Conservation (phyloP, 768 basidiomycete species). For the Mrakia hoshinonis region DNA sequence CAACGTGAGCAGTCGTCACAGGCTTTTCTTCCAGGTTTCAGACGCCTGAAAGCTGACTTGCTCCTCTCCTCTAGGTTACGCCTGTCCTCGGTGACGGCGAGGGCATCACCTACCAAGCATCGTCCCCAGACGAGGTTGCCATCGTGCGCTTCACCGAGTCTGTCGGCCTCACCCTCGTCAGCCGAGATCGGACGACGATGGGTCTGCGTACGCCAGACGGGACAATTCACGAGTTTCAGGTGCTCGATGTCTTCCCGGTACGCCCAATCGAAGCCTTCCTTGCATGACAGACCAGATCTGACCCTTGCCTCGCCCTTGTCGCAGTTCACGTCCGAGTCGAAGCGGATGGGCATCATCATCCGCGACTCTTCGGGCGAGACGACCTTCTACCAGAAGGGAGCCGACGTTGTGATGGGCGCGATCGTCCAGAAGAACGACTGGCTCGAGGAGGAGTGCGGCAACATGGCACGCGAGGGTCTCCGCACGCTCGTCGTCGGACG, state of each 20-base stretch:
- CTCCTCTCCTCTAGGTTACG: slow-evolving; percentile 58
- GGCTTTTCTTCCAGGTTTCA: not conserved
- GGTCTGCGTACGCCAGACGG: slow-evolving; percentile 67
- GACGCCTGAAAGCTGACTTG: too few species aligned
- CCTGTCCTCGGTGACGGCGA: slow-evolving; percentile 81
- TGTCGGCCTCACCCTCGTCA: slow-evolving; percentile 77
- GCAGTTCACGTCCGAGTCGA: slow-evolving; percentile 87
- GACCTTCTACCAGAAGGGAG: slow-evolving; percentile 89
- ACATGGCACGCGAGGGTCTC: slow-evolving; percentile 95
- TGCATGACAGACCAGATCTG: too few species aligned
- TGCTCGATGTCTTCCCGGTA: slow-evolving; percentile 82
- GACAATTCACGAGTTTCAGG: slow-evolving; percentile 59
- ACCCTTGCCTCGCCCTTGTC: too few species aligned
- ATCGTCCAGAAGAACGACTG: slow-evolving; percentile 97
- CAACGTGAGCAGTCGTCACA: slow-evolving; percentile 61
- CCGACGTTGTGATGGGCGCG: slow-evolving; percentile 93
- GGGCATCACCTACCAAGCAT: slow-evolving; percentile 86
- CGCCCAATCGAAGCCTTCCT: too few species aligned
- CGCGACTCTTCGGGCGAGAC: slow-evolving; percentile 71
- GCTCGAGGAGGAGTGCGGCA: slow-evolving; percentile 96
- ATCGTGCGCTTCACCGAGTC: slow-evolving; percentile 97
- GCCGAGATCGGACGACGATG: slow-evolving; percentile 85
- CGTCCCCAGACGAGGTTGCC: slow-evolving; percentile 97
- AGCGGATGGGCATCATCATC: slow-evolving; percentile 97
- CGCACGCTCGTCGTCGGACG: slow-evolving; percentile 87